Conservation (phyloP, 179 eudicot genomes). For the Vitellaria paradoxa region DNA sequence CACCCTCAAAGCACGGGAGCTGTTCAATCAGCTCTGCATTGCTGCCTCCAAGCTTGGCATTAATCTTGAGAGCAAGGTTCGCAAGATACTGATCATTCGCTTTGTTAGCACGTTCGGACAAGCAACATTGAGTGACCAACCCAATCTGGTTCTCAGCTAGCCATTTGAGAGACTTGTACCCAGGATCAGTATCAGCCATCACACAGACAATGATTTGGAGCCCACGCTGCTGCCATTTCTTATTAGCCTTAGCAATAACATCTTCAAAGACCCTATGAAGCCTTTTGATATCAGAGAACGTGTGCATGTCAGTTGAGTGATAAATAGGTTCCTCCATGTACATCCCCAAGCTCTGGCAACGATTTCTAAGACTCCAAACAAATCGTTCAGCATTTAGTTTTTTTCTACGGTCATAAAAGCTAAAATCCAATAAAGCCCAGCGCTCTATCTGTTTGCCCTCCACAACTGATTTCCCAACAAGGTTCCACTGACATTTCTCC, state of each 20-base stretch:
- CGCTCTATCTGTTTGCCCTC: slow-evolving; percentile 44
- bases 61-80: slow-evolving; percentile 62
- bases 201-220: slow-evolving; percentile 58
- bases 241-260: slow-evolving; percentile 21
- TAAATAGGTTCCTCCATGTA: slow-evolving; percentile 28
- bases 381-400: slow-evolving; percentile 25
- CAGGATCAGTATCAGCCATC: slow-evolving; percentile 34
- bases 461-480: slow-evolving; percentile 37
- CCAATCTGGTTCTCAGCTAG: slow-evolving; percentile 58
- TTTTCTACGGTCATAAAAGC: background rate
- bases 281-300: slow-evolving; percentile 16
- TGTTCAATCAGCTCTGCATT: slow-evolving; percentile 46
- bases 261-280: slow-evolving; percentile 26
- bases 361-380: slow-evolving; percentile 29
- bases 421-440: slow-evolving; percentile 59
- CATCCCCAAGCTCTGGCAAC: slow-evolving; percentile 42
- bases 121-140: slow-evolving; percentile 58
- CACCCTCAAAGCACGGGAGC: slow-evolving; percentile 35
- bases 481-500: slow-evolving; percentile 60
- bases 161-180: slow-evolving; percentile 59
- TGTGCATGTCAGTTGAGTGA: background rate
- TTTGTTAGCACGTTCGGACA: slow-evolving; percentile 33
- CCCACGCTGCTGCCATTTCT: slow-evolving; percentile 10
- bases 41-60: slow-evolving; percentile 78
- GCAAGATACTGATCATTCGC: slow-evolving; percentile 43